Percentiles rank a stretch among this genome's conserved stretches.
Conservation (phyloP, 306 rosid genomes). For the Cicer yamashitae region DNA sequence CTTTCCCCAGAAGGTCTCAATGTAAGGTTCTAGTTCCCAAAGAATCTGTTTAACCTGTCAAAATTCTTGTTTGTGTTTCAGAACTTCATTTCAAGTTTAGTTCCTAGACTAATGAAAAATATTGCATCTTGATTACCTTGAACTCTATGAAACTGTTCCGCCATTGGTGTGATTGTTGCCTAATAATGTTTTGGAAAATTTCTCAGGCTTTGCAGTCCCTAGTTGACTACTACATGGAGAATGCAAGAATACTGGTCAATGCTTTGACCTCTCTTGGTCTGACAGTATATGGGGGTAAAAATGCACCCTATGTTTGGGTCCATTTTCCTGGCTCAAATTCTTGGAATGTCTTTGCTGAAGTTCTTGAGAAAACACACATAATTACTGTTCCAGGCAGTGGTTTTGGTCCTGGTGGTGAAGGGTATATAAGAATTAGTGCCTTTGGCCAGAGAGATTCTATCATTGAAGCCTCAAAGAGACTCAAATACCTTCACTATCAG, state of each 20-base stretch:
- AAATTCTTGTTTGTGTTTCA: constrained; percentile 1
- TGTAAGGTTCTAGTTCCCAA: constrained; percentile 48
- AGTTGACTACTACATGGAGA: constrained; percentile 64
- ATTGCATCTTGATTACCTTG: constrained; percentile 16
- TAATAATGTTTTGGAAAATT: constrained; percentile 31
- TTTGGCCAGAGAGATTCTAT: constrained; percentile 60
- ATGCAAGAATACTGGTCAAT: constrained; percentile 65
- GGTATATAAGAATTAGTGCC: constrained; percentile 61
- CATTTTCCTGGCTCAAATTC: constrained; percentile 75
- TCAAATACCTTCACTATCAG: constrained; percentile 48
- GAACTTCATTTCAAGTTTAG: constrained; percentile 10
- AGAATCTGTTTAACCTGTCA: constrained; percentile 22
- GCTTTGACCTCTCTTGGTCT: constrained; percentile 66
- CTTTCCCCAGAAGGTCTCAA: constrained; percentile 70
- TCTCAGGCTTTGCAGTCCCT: constrained; percentile 61
- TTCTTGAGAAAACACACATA: constrained; percentile 73
- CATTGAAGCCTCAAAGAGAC: constrained; percentile 63
- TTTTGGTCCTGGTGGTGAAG: constrained; percentile 77
- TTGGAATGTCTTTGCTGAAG: constrained; percentile 65
- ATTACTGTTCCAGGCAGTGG: constrained; percentile 71
- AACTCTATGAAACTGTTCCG: constrained; percentile 10
- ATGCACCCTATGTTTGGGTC: constrained; percentile 81
- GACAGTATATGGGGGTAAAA: constrained; percentile 63
- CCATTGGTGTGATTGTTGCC: not conserved
- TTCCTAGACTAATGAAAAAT: constrained; percentile 16